Percentiles rank a stretch among this genome's conserved stretches.
Conservation (phyloP, 768 basidiomycete genomes). For the Gyrodon lividus region DNA sequence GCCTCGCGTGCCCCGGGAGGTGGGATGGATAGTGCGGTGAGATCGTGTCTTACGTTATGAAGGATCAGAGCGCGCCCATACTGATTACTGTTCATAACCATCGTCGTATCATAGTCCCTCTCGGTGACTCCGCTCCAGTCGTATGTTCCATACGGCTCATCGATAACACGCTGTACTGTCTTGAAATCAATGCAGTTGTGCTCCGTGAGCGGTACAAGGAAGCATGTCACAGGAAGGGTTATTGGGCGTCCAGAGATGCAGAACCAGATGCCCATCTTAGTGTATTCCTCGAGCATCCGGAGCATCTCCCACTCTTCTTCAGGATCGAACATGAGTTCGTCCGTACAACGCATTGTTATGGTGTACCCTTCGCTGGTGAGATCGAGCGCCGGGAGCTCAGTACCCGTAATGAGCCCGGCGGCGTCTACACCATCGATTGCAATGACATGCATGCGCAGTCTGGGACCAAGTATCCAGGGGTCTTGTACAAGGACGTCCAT, state of each 20-base stretch:
- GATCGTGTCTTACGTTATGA: conserved; percentile 57
- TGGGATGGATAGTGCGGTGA: conserved; percentile 63
- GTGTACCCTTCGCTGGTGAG: conserved; percentile 35
- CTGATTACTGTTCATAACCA: conserved; percentile 56
- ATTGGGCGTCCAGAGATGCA: conserved; percentile 61
- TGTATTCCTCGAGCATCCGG: conserved; percentile 62
- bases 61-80: conserved; percentile 57
- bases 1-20: conserved; percentile 49
- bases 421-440: conserved; percentile 45
- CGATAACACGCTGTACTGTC: conserved; percentile 50
- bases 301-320: conserved; percentile 49
- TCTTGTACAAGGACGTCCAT: conserved; percentile 62
- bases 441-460: conserved; percentile 65
- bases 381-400: conserved; percentile 47
- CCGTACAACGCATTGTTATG: conserved; percentile 42
- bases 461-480: conserved; percentile 60
- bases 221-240: conserved; percentile 51
- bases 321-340: conserved; percentile 47
- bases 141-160: conserved; percentile 46
- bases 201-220: conserved; percentile 62
- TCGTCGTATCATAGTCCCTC: conserved; percentile 45
- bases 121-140: conserved; percentile 59
- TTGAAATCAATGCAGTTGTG: conserved; percentile 54
- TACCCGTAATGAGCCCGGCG: conserved; percentile 70
- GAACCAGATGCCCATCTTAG: conserved; percentile 58